These are phyloP conservation scores for Phaseolus lunatus DNA, from an alignment of 306 rosid species.

Conservation along the genomic window DNA sequence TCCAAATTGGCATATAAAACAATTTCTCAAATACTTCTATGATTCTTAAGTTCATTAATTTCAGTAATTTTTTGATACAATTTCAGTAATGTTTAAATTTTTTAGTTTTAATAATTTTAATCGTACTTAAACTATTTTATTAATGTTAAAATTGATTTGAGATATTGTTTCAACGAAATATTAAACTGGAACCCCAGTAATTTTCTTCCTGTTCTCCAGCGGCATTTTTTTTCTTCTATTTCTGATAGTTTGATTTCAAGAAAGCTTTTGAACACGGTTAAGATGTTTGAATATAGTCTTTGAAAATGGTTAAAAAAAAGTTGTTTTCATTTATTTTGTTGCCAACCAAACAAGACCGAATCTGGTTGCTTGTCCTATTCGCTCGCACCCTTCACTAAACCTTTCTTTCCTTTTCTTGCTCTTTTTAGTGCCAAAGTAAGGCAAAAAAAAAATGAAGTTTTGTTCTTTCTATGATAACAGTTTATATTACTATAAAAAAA, in stretches of 20 bases:
- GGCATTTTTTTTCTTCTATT: background rate
- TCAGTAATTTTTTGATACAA: no score
- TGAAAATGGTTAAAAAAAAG: background rate
- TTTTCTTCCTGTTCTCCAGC: background rate
- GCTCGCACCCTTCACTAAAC: conserved; percentile 39
- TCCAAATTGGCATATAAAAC: background rate
- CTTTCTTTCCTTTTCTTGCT: background rate
- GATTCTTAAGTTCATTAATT: background rate
- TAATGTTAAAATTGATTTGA: no score
- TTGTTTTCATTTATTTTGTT: background rate
- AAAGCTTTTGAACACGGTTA: no score
- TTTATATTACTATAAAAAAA: background rate
- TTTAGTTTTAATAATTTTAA: no score
- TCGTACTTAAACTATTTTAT: no score
- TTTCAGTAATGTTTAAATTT: background rate
- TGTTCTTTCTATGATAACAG: no score
- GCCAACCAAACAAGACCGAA: background rate
- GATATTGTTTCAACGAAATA: background rate
- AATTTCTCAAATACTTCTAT: background rate
- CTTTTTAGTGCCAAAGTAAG: background rate
- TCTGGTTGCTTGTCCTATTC: background rate
- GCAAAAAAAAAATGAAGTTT: background rate
- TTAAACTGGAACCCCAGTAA: background rate
- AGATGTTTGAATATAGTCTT: background rate
- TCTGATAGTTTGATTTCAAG: background rate